These are phyloP conservation scores for Daedaleopsis nitida DNA, from an alignment of 768 basidiomycete species.

Conservation along the genomic window DNA sequence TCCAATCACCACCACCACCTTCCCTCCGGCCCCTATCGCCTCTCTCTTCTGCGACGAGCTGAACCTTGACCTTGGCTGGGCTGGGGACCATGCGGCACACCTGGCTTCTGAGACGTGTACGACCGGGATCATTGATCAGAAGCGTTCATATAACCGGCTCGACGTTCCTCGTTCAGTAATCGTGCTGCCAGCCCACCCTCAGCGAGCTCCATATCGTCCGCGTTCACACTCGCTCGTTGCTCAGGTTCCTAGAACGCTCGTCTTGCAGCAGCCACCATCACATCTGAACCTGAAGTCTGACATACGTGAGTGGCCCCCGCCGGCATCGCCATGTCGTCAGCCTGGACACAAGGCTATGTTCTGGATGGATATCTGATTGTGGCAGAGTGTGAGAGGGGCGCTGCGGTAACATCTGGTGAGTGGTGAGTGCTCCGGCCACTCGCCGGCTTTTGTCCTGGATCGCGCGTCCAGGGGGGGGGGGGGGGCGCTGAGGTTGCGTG, in stretches of 20 bases:
- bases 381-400: too few species aligned
- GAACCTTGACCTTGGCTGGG: background rate
- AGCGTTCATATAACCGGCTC: background rate
- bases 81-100: background rate
- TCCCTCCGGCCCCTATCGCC: too few species aligned
- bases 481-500: background rate
- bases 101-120: background rate
- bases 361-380: background rate
- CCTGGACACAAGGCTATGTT: background rate
- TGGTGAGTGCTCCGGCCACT: background rate
- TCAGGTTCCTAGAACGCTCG: too few species aligned
- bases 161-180: background rate
- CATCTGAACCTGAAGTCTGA: too few species aligned
- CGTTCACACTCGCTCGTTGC: too few species aligned
- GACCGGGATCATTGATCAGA: background rate
- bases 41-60: background rate
- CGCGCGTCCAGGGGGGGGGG: too few species aligned
- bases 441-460: background rate
- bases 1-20: too few species aligned
- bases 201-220: too few species aligned
- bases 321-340: too few species aligned
- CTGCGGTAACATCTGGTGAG: background rate
- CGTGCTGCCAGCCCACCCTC: background rate
- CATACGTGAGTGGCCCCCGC: too few species aligned
- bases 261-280: too few species aligned